Percentiles rank a stretch among this genome's conserved stretches.
Evolutionary conservation across 371 early-diverging fungal species (phyloP).

Genomic region (Mucor indicus): DNA sequence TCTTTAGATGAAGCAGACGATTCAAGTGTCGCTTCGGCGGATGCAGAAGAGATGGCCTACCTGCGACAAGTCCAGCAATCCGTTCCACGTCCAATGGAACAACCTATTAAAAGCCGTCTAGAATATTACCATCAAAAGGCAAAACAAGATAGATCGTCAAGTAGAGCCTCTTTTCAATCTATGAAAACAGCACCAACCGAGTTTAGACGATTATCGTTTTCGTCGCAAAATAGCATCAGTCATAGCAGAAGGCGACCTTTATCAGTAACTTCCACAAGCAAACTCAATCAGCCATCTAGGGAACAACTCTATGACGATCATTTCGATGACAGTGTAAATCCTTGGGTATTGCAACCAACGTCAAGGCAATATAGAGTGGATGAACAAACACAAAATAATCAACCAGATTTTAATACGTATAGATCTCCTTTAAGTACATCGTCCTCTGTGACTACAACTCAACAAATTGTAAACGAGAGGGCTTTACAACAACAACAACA

Average conservation of each 20-base stretch:
- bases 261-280: constrained; percentile 7
- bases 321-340: constrained; percentile 34
- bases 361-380: constrained; percentile 15
- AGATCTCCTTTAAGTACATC: constrained; percentile 19
- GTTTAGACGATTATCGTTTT: constrained; percentile 12
- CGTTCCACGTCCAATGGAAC: too few relatives aligned
- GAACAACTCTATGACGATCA: constrained; percentile 19
- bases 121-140: background rate
- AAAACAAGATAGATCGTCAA: constrained; percentile 12
- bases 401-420: constrained; percentile 12
- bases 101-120: too few relatives aligned
- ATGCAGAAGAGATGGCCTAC: too few relatives aligned
- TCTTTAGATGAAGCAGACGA: constrained; percentile 32
- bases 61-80: too few relatives aligned
- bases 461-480: background rate
- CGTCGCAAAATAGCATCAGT: constrained; percentile 5
- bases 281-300: too few relatives aligned
- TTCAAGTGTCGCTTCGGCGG: constrained; percentile 7
- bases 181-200: constrained; percentile 25
- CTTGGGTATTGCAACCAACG: constrained; percentile 31
- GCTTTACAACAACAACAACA: background rate
- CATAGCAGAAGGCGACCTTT: background rate
- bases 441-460: constrained; percentile 32
- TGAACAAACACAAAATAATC: background rate
- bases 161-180: constrained; percentile 26